Evolutionary conservation across 768 basidiomycete species (phyloP).

Genomic region (Mycena rosella): DNA sequence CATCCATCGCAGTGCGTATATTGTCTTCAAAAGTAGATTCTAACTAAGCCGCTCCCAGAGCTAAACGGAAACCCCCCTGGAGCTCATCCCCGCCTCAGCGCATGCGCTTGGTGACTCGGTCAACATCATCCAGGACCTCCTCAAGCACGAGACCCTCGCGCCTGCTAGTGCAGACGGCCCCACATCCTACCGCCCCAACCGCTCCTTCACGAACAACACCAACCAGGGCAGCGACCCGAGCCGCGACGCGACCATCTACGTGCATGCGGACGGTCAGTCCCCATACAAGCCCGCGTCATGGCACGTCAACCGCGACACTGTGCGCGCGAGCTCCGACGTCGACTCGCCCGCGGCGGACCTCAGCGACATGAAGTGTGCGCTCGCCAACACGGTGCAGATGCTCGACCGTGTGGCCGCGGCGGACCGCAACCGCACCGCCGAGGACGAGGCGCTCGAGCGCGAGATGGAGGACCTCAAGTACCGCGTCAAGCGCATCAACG

Average conservation of each 20-base stretch:
- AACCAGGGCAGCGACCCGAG: constrained; percentile 64
- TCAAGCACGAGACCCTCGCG: constrained; percentile 89
- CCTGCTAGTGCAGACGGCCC: constrained; percentile 65
- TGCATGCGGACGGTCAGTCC: constrained; percentile 76
- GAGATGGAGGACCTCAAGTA: constrained; percentile 91
- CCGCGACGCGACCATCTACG: constrained; percentile 93
- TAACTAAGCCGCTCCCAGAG: constrained; percentile 61
- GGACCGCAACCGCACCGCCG: constrained; percentile 70
- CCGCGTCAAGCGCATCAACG: constrained; percentile 86
- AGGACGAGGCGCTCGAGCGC: constrained; percentile 92
- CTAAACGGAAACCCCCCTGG: constrained; percentile 92
- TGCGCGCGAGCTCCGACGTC: constrained; percentile 81
- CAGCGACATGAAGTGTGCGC: constrained; percentile 86
- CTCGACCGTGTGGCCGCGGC: constrained; percentile 81
- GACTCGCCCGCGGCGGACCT: constrained; percentile 75
- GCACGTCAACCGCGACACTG: constrained; percentile 86
- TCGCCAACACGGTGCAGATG: constrained; percentile 83
- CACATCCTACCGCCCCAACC: constrained; percentile 73
- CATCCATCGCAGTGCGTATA: constrained; percentile 90
- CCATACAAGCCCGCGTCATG: constrained; percentile 85
- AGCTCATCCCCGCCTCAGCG: constrained; percentile 93
- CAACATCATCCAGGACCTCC: constrained; percentile 87
- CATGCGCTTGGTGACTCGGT: constrained; percentile 92
- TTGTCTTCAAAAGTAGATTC: not conserved
- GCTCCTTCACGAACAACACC: constrained; percentile 74